A percentile compares a stretch with the other conserved stretches of the same genome.
Conservation (phyloP, 2,329 filamentous ascomycete genomes). For the Fusarium albosuccineum region DNA sequence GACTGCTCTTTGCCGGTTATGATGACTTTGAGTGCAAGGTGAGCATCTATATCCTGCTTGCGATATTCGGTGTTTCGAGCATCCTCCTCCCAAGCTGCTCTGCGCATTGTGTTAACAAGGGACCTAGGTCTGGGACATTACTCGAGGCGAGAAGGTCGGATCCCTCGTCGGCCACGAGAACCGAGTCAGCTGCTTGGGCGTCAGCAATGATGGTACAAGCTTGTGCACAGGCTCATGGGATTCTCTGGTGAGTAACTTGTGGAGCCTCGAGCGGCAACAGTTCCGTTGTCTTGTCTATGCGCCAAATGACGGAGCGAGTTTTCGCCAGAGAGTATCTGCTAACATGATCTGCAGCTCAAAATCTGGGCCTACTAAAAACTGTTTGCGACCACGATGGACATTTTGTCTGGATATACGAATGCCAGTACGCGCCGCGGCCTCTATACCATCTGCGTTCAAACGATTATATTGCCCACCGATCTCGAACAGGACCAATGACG, state of each 20-base stretch:
- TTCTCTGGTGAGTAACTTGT: slow-evolving; percentile 81
- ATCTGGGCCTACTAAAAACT: slow-evolving; percentile 82
- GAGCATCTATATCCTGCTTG: slow-evolving; percentile 49
- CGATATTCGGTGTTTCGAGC: not conserved
- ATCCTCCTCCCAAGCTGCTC: not conserved
- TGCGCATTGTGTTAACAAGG: slow-evolving; percentile 20
- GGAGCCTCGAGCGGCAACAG: not conserved
- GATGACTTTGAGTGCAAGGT: slow-evolving; percentile 99
- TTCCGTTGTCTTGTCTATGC: not conserved
- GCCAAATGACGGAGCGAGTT: not conserved
- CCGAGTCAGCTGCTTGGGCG: slow-evolving; percentile 96
- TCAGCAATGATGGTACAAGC: slow-evolving; percentile 99
- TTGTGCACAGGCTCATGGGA: slow-evolving; percentile 99
- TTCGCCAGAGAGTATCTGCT: slow-evolving; percentile 10
- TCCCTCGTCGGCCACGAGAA: slow-evolving; percentile 98
- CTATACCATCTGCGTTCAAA: slow-evolving; percentile 49
- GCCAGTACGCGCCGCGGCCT: slow-evolving; percentile 45
- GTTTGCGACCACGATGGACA: slow-evolving; percentile 42
- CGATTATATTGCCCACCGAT: slow-evolving; percentile 49
- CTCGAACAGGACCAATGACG: slow-evolving; percentile 46
- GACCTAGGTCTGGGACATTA: slow-evolving; percentile 94
- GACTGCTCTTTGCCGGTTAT: slow-evolving; percentile 95
- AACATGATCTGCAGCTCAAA: slow-evolving; percentile 73
- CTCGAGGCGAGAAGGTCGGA: slow-evolving; percentile 95
- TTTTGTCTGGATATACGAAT: slow-evolving; percentile 49